Base-by-base conservation (phyloP, 441 rosid species). In the Pelargonium fulgidum region DNA sequence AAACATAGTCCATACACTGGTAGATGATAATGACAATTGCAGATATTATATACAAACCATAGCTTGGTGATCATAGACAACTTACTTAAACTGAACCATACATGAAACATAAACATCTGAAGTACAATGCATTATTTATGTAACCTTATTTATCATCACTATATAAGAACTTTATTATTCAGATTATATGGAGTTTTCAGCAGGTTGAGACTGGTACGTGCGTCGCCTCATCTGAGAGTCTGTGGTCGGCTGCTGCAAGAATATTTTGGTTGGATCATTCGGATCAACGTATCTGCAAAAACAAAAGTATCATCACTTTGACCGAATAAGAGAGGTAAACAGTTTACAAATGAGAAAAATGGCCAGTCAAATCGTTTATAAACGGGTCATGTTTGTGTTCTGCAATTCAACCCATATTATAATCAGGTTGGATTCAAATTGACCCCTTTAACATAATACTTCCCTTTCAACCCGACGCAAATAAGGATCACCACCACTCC, bases 231-330 rank as follows among this genome's bases (percentile, higher is more conserved):
- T 69, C 77, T 87, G 91, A 17, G 94, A 85, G 68, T 87, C 87
- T n/a, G 86, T 72, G 33, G 82, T 75, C 10, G 98, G 98, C 89
- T 93, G 97, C 82, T 91, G 97, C 78, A 93, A 68, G 66, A 79
- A 93, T 71, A 93, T 93, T 79, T 77, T 88, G n/a, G 98, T 93
- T 54, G 98, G 97, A 79, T 93, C 98, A 65, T 86, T 93, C 1
- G 97, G 98, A 80, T 93, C 98, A 52, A 93, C 91, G 29, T 91
- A 93, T 68, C 98, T 93, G 89, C 82, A 81, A 4, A 52, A 70
- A 78, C 73, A 36, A 12, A 4, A 14, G 59, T 17, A 14, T 52
- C 17, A 8, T 12, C 17, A 52, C 6, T 52, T 14, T n/a, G 20
- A 16, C 59, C 19, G 7, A 29, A 29, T 29, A 3, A 29, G 6